These are phyloP conservation scores for Vaccinium myrtillus DNA, from an alignment of 148 eudicot species.

Conservation along the genomic window DNA sequence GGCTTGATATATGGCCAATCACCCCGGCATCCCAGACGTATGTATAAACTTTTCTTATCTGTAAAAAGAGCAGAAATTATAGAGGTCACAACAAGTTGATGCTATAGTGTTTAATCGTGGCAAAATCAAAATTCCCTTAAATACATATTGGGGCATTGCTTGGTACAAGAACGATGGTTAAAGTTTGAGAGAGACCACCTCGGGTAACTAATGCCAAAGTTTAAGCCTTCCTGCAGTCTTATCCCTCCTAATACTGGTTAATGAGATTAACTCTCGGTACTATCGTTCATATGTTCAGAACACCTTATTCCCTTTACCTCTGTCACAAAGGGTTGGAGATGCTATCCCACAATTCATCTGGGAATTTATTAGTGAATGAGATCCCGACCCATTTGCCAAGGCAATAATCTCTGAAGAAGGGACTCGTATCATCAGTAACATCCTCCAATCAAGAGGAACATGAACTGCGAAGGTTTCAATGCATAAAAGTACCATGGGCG, in stretches of 20 bases:
- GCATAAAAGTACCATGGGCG: not conserved
- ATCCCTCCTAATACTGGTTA: not conserved
- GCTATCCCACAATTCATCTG: not conserved
- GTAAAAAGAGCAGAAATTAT: conserved; percentile 20
- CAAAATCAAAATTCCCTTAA: not conserved
- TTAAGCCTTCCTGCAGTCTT: not conserved
- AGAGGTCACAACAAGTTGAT: not conserved
- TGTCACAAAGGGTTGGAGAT: not conserved
- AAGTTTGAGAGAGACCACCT: not conserved
- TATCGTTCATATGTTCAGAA: not conserved
- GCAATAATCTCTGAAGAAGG: not conserved
- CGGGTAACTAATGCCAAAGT: not conserved
- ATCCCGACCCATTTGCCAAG: not conserved
- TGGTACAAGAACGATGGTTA: not conserved
- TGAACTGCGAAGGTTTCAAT: not conserved
- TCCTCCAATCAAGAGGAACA: conserved; percentile 5
- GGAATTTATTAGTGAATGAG: not conserved
- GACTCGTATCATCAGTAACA: not conserved
- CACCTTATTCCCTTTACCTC: not conserved
- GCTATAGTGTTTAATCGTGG: not conserved
- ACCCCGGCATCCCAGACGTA: conserved; percentile 90
- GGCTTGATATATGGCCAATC: conserved; percentile 98
- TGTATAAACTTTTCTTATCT: conserved; percentile 87
- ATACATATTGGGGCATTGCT: not conserved
- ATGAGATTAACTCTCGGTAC: not conserved